Base-by-base conservation (phyloP, 2,329 filamentous ascomycete species). In the Colletotrichum higginsianum region DNA sequence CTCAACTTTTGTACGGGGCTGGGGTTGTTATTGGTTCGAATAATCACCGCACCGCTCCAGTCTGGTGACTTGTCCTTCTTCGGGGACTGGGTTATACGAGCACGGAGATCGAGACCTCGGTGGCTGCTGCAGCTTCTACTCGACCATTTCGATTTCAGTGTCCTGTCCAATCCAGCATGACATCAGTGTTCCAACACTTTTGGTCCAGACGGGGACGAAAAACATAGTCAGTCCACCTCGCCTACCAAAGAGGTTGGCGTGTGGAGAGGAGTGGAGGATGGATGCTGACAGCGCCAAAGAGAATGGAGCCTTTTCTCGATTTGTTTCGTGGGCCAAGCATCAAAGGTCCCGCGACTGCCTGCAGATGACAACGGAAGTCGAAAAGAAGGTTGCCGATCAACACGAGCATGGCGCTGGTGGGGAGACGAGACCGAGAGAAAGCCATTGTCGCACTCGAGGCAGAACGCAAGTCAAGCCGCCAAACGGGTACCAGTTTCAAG, bases 281-380 rank as follows among this genome's bases (percentile, higher is more conserved):
- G 64, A 71, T 71, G 57, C 64, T 71, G 68, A 71, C 68, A n/a
- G 44, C 56, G 50, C 55, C 50, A 57, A 44, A 38, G 30, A 38
- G 21, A 58, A 5, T 63, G 57, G 65, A 67, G 52, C 38, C 30
- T 11, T 30, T 12, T 30, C 23, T 13, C n/a, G n/a, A 5, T 8
- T 21, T 62, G 26, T 62, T 57, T 47, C 52, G 18, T 47, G 44
- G 13, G 35, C 65, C 52, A 46, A 42, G 52, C 23, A 23, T 23
- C 46, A 47, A 62, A 26, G 47, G 16, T 30, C 23, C 16, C 18
- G 5, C 21, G 23, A n/a, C 7, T 30, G 35, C n/a, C 38, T 26
- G 4, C 21, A 18, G 21, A 35, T 26, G 47, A 44, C 21, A 40
- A 42, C 11, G 46, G 35, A 35, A 26, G 30, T 46, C 44, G n/a